Evolutionary conservation across 192 early-diverging fungal genomes (phyloP).

Genomic region (Mortierella claussenii): DNA sequence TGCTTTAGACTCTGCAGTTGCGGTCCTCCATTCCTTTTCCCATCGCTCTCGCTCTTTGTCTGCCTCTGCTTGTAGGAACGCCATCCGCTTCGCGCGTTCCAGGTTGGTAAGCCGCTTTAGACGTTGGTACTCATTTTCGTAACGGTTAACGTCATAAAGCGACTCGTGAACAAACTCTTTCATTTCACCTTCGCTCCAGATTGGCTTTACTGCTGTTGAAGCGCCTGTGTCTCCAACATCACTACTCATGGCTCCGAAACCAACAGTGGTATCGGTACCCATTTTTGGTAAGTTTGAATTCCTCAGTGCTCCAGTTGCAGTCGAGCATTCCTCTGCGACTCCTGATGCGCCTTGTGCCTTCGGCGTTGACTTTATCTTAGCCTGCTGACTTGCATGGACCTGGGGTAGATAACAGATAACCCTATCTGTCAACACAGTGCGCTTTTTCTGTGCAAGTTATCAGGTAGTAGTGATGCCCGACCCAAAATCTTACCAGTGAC

Average conservation of each 20-base stretch:
- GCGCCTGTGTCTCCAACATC: not conserved
- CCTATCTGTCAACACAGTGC: no score
- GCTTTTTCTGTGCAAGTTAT: no score
- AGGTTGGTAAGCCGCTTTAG: conserved; percentile 28
- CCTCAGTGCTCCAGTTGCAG: no score
- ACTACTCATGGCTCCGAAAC: not conserved
- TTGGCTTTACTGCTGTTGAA: not conserved
- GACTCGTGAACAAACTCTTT: conserved; percentile 41
- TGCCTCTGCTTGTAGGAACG: conserved; percentile 21
- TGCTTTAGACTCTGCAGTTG: not conserved
- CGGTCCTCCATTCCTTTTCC: not conserved
- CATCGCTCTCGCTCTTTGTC: conserved; percentile 9
- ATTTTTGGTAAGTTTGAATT: no score
- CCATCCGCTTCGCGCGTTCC: conserved; percentile 26
- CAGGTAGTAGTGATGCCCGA: no score
- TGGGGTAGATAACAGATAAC: not conserved
- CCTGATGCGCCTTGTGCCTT: no score
- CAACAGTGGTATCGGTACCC: no score
- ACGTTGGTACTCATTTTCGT: conserved; percentile 41
- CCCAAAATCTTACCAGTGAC: conserved; percentile 6
- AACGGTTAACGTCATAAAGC: conserved; percentile 39
- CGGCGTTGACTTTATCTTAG: not conserved
- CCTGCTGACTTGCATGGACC: conserved; percentile 11
- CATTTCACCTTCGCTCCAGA: conserved; percentile 27
- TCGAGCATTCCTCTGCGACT: no score